Percentiles rank a stretch among this genome's conserved stretches.
Evolutionary conservation across 768 basidiomycete genomes (phyloP).

Genomic region (Serendipita sp.): DNA sequence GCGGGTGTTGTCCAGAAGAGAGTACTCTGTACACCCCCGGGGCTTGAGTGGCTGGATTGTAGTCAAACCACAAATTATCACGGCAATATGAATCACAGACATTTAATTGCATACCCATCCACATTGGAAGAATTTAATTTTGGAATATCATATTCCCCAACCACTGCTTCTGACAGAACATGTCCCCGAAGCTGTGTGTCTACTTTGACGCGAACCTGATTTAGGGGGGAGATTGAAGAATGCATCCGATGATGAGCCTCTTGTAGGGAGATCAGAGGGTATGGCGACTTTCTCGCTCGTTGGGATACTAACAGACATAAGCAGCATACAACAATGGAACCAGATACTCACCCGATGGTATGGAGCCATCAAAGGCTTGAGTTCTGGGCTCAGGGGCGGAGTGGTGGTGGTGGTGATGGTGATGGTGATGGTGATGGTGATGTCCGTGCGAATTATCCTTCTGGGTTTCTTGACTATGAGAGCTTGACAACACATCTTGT

Average conservation of each 20-base stretch:
- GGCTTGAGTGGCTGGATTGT: slow-evolving; percentile 37
- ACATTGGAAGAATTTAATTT: slow-evolving; percentile 57
- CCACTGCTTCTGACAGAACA: slow-evolving; percentile 61
- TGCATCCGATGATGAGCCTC: slow-evolving; percentile 46
- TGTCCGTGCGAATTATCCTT: neutral
- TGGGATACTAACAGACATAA: slow-evolving; percentile 33
- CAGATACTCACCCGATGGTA: neutral
- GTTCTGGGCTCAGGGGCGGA: slow-evolving; percentile 37
- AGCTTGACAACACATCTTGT: neutral
- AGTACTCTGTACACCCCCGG: slow-evolving; percentile 54
- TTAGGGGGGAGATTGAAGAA: slow-evolving; percentile 30
- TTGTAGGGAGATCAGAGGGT: slow-evolving; percentile 49
- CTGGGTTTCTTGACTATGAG: slow-evolving; percentile 6
- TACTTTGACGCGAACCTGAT: slow-evolving; percentile 32
- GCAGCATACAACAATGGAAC: no score
- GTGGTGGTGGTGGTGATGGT: slow-evolving; percentile 14
- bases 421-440: slow-evolving; percentile 26
- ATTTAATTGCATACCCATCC: slow-evolving; percentile 72
- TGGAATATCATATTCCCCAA: slow-evolving; percentile 50
- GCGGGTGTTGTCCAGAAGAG: slow-evolving; percentile 31
- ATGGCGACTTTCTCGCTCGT: slow-evolving; percentile 64
- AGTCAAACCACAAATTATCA: neutral
- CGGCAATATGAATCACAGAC: slow-evolving; percentile 23
- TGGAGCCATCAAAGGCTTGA: neutral
- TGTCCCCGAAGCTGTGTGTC: slow-evolving; percentile 41